phyloP scores from a whole-genome alignment of 176 grass and related monocot genomes.

The Aegilops tauschii region DNA sequence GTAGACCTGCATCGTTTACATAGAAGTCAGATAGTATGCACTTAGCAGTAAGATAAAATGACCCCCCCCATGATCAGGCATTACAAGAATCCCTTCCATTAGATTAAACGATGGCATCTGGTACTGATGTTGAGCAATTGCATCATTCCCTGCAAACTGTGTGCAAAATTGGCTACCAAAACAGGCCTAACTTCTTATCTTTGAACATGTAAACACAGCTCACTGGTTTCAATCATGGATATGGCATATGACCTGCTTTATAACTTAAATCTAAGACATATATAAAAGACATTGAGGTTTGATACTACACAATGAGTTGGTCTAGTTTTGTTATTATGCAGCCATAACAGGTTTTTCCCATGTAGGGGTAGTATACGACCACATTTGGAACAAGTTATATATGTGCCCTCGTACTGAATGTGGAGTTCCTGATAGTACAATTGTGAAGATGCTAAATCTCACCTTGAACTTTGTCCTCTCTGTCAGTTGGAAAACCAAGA shows the following conservation, averaged over 20 bases:
- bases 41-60: not conserved
- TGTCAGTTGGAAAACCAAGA: conserved; percentile 58
- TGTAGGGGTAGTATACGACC: not conserved
- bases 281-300: not conserved
- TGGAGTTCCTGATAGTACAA: not conserved
- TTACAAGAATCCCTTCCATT: not conserved
- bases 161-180: not conserved
- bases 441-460: not conserved
- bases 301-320: not conserved
- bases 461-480: conserved; percentile 55
- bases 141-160: not conserved
- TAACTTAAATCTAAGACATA: not conserved
- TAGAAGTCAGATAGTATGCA: not conserved
- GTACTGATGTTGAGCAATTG: not conserved
- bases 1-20: conserved; percentile 48
- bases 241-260: too few relatives aligned
- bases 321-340: not conserved
- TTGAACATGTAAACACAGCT: not conserved
- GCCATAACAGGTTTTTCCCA: not conserved
- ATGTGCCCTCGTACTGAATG: not conserved
- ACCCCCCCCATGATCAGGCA: not conserved
- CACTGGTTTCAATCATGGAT: not conserved
- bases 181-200: not conserved
- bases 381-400: too few relatives aligned
- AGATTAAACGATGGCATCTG: not conserved